A percentile compares a stretch with the other conserved stretches of the same genome.
Evolutionary conservation across 352 stramenopile genomes (phyloP).

Genomic region (Globisporangium perplexum): DNA sequence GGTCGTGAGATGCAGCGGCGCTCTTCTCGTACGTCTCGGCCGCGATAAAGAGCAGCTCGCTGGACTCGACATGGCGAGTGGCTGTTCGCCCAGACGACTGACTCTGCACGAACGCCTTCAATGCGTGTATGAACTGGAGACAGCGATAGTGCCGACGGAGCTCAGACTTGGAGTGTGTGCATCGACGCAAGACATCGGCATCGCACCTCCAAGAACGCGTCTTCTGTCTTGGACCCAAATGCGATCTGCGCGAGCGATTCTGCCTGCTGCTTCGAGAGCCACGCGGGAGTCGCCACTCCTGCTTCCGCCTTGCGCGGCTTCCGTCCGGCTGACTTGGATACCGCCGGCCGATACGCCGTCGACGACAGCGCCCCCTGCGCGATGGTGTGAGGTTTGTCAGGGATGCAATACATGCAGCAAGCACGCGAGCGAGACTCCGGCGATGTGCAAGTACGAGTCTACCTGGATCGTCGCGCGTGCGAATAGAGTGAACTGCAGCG

Average conservation of each 20-base stretch:
- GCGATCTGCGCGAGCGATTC: slow-evolving; percentile 31
- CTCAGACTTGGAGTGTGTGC: not conserved
- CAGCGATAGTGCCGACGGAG: too few relatives aligned
- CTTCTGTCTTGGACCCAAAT: slow-evolving; percentile 43
- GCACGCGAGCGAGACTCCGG: not conserved
- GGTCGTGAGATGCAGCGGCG: slow-evolving; percentile 3
- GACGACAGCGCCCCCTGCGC: slow-evolving; percentile 17
- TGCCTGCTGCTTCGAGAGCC: slow-evolving; percentile 47
- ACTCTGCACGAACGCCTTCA: slow-evolving; percentile 30
- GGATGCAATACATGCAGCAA: not conserved
- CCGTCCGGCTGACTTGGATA: slow-evolving; percentile 9
- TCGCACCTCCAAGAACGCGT: slow-evolving; percentile 41
- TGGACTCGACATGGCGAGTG: slow-evolving; percentile 26
- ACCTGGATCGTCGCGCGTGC: slow-evolving; percentile 41
- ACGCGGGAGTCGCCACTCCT: slow-evolving; percentile 11
- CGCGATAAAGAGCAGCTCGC: slow-evolving; percentile 41
- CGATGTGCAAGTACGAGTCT: not conserved
- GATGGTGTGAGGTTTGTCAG: too few relatives aligned
- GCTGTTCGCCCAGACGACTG: slow-evolving; percentile 16
- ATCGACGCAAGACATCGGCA: not conserved
- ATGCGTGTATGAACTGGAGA: slow-evolving; percentile 35
- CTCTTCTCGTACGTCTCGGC: slow-evolving; percentile 40
- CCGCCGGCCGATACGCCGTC: slow-evolving; percentile 19
- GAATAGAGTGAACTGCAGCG: slow-evolving; percentile 50
- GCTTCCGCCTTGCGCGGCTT: slow-evolving; percentile 16